Percentiles rank a stretch among this genome's conserved stretches.
Evolutionary conservation across 1,139 yeast genomes (phyloP).

Genomic region (Suhomyces choctaworum): DNA sequence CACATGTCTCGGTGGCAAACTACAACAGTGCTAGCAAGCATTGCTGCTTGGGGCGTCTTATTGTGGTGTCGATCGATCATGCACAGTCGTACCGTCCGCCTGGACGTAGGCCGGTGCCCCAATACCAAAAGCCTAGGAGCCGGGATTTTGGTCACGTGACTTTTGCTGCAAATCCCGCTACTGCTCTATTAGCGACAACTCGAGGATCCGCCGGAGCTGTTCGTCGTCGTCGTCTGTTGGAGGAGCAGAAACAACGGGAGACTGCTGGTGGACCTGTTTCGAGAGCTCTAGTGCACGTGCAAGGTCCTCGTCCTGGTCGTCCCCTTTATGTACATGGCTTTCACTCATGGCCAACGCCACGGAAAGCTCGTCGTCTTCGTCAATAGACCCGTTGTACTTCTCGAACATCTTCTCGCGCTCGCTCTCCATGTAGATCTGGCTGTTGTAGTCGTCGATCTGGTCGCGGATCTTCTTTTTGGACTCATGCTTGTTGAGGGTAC

Average conservation of each 20-base stretch:
- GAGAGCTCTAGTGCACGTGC: constrained; percentile 22
- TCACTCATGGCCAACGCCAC: constrained; percentile 56
- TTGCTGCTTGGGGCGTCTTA: too few species aligned
- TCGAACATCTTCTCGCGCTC: constrained; percentile 31
- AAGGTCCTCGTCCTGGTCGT: constrained; percentile 27
- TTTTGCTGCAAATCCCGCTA: too few species aligned
- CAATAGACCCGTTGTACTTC: constrained; percentile 46
- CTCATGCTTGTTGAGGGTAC: constrained; percentile 20
- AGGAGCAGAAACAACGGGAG: background rate
- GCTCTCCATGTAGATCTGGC: constrained; percentile 16
- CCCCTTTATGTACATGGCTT: constrained; percentile 21
- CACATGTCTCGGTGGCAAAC: too few species aligned
- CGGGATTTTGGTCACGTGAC: too few species aligned
- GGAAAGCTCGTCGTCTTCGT: constrained; percentile 46
- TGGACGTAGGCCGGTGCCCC: too few species aligned
- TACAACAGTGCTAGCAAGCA: too few species aligned
- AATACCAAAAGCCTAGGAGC: too few species aligned
- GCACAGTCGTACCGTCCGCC: too few species aligned
- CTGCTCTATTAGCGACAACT: constrained; percentile 20
- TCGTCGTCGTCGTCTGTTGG: constrained; percentile 27
- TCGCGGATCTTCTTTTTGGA: constrained; percentile 30
- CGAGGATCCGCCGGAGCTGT: constrained; percentile 17
- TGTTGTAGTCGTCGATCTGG: constrained; percentile 41
- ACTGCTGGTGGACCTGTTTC: constrained; percentile 17
- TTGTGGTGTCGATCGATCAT: too few species aligned